phyloP scores from a whole-genome alignment of 371 early-diverging fungal genomes.

The Mucor lusitanicus region DNA sequence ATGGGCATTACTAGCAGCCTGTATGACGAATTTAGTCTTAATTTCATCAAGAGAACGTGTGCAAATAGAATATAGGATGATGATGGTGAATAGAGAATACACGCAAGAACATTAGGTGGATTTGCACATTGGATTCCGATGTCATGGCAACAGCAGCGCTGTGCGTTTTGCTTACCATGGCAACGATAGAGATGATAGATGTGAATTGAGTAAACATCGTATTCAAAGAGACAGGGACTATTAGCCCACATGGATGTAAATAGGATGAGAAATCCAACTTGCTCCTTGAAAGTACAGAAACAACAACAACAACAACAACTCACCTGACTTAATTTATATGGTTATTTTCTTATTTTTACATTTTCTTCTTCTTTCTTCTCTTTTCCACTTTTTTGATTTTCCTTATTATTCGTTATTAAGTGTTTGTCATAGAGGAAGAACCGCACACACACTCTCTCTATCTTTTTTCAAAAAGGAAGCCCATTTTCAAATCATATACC shows the following conservation, averaged over 20 bases:
- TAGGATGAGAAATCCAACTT: background rate
- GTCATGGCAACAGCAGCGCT: background rate
- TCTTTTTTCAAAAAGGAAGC: background rate
- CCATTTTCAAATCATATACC: background rate
- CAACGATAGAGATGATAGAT: background rate
- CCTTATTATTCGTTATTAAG: background rate
- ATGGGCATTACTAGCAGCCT: background rate
- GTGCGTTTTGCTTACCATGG: background rate
- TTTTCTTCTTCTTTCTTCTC: slow-evolving; percentile 2
- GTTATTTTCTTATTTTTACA: slow-evolving; percentile 1
- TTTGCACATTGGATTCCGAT: background rate
- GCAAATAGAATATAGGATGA: background rate
- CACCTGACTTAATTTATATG: background rate
- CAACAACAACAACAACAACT: background rate
- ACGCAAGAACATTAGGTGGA: background rate
- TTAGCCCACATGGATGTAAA: background rate
- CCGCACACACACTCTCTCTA: background rate
- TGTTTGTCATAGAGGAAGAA: background rate
- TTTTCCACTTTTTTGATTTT: background rate
- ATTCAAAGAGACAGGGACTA: background rate
- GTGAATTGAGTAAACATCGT: background rate
- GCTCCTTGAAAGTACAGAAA: background rate
- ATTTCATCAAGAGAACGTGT: background rate
- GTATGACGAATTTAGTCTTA: background rate
- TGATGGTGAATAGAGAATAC: background rate